Evolutionary conservation across 345 rosid species (phyloP), one percentile per base, ranked within the genome.

Genomic region (Camelina laxa): DNA sequence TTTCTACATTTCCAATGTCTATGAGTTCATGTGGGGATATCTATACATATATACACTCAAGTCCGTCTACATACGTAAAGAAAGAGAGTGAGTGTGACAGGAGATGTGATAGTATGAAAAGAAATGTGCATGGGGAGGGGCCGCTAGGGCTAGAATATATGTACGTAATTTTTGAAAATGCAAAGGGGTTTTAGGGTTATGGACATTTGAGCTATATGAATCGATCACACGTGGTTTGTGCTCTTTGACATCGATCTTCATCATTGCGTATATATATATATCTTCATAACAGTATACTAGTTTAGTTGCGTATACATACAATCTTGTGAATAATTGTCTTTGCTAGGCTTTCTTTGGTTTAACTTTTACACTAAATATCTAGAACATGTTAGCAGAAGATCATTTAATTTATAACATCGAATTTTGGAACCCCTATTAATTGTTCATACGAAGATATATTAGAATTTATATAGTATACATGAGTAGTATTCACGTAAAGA

Each of bases 401-500:
- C 76, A 77, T 71, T 71, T 56, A 76, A 76, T 70, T 70, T 57
- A 77, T 77, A 57, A 64, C 80, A 77, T 77, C 33, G 80, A 70
- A 48, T 77, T 72, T 72, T 72, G 77, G 31, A 67, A 78, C 65
- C 57, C 65, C 42, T 77, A 70, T 70, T 77, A 71, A 77, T 27
- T 76, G 75, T 56, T 64, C 80, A 64, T 77, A 58, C 30, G 31
- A 70, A 31, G 61, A 70, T 49, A 77, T 64, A 49, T 49, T 57
- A 77, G 51, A 64, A 65, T 59, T 65, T 27, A 27, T 27, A 22
- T 22, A 22, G 30, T 27, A 31, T 20, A 66, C 3, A 33, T 22
- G 70, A 72, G 81, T 67, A 78, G 59, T 67, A 66, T 72, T 51
- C 64, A 72, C 77, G 81, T 78, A 72, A 78, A 67, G 81, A 67